Evolutionary conservation across 345 rosid species (phyloP), one percentile per base, ranked within the genome.

Genomic region (Moricandia moricandioides): DNA sequence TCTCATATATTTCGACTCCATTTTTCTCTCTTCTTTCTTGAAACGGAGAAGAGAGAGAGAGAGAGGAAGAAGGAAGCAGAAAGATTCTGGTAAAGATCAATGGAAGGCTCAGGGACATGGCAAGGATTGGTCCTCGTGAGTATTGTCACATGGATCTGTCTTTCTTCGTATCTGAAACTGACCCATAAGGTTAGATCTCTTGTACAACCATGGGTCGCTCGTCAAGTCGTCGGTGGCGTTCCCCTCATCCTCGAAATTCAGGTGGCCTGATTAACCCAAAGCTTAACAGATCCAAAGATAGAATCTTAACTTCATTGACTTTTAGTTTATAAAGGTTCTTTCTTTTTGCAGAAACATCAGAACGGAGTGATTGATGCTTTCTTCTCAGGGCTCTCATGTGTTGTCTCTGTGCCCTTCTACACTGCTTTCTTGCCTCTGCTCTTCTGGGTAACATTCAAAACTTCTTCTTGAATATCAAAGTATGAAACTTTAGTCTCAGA

Each of bases 341-440:
- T 21, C 4, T 61, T 67, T 54, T 75, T 76, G 82, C 90, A 95
- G 99, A 89, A 83, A 71, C 65, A 76, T 82, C 88, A 83, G 76
- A 86, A 87, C 75, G 71, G 85, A 72, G 63, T 79, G 56, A 72
- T 87, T 81, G 99, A 95, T 85, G 94, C 82, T 77, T 27, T 95
- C 52, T 95, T 95, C 84, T 91, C 93, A 73, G 90, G 69, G 63
- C 75, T 91, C 72, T 95, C 99, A 0, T 92, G 97, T 79, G 89
- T 92, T 70, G 99, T 95, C 74, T 95, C 99, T 26, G 99, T 95
- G 18, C 97, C 99, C 9, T 95, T 95, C 70, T 95, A 95, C 81
- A 95, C 99, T 52, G 97, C 88, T 51, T 95, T 95, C 74, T 90
- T 95, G 73, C 99, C 99, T 79, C 72, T 95, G 80, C 94, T 95